phyloP scores from a whole-genome alignment of 2,329 filamentous ascomycete genomes.

The Ustulina deusta region DNA sequence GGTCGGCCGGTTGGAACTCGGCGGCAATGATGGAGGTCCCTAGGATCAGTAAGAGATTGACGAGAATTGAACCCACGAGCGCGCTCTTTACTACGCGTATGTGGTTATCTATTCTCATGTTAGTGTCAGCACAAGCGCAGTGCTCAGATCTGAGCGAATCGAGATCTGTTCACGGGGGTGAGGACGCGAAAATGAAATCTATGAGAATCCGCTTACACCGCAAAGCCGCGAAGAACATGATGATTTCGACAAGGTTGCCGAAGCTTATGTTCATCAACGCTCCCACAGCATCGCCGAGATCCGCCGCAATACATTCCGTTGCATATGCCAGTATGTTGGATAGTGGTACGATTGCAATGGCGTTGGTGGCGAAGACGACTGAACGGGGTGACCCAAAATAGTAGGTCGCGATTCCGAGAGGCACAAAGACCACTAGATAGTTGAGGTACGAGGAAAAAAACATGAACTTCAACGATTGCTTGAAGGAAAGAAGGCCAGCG shows the following conservation, averaged over 20 bases:
- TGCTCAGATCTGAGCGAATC: neutral
- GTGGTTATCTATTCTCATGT: slow-evolving; percentile 66
- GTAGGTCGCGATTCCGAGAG: slow-evolving; percentile 75
- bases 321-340: slow-evolving; percentile 76
- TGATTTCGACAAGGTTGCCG: slow-evolving; percentile 37
- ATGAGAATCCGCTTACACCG: slow-evolving; percentile 26
- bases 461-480: slow-evolving; percentile 21
- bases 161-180: neutral
- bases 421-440: slow-evolving; percentile 78
- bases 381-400: slow-evolving; percentile 65
- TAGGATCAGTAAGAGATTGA: slow-evolving; percentile 86
- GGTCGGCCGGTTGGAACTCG: slow-evolving; percentile 54
- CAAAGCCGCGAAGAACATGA: slow-evolving; percentile 29
- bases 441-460: slow-evolving; percentile 62
- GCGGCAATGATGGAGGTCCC: slow-evolving; percentile 82
- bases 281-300: slow-evolving; percentile 41
- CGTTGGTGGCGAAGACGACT: slow-evolving; percentile 77
- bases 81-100: slow-evolving; percentile 91
- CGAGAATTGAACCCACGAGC: slow-evolving; percentile 85
- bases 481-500: slow-evolving; percentile 13
- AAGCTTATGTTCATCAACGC: slow-evolving; percentile 72
- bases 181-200: neutral
- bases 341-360: slow-evolving; percentile 77
- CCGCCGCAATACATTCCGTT: slow-evolving; percentile 64
- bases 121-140: slow-evolving; percentile 11